Evolutionary conservation across 1,139 yeast genomes (phyloP).

Genomic region (Geotrichum aggregatum): DNA sequence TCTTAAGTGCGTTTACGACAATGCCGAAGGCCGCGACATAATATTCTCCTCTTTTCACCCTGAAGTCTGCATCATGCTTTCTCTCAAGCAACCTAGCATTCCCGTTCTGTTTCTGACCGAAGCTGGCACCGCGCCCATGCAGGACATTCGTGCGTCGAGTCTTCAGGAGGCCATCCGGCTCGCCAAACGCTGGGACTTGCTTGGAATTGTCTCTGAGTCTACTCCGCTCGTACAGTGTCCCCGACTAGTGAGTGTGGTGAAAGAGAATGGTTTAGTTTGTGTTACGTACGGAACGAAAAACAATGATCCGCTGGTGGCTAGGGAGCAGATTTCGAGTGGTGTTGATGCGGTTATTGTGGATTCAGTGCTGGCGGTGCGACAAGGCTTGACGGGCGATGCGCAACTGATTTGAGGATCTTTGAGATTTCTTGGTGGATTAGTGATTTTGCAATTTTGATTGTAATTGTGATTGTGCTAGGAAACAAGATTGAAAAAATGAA

Average conservation of each 20-base stretch:
- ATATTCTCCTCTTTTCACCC: slow-evolving; percentile 94
- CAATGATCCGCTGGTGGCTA: slow-evolving; percentile 80
- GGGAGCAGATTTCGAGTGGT: slow-evolving; percentile 85
- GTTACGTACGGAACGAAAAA: slow-evolving; percentile 86
- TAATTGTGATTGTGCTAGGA: too few relatives aligned
- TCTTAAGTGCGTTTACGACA: slow-evolving; percentile 71
- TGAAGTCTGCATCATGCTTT: slow-evolving; percentile 77
- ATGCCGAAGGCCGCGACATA: slow-evolving; percentile 75
- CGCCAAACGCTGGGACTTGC: slow-evolving; percentile 84
- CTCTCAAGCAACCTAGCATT: slow-evolving; percentile 88
- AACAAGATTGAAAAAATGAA: too few relatives aligned
- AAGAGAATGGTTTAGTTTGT: slow-evolving; percentile 86
- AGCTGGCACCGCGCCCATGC: slow-evolving; percentile 76
- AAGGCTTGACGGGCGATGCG: slow-evolving; percentile 49
- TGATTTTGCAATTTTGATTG: too few relatives aligned
- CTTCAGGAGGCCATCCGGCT: slow-evolving; percentile 89
- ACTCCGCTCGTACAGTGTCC: slow-evolving; percentile 82
- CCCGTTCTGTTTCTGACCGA: slow-evolving; percentile 79
- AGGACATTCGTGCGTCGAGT: slow-evolving; percentile 83
- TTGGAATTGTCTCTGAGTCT: slow-evolving; percentile 91
- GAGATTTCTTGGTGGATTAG: not conserved
- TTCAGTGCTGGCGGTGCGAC: slow-evolving; percentile 86
- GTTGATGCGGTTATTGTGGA: slow-evolving; percentile 98
- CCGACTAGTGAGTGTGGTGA: slow-evolving; percentile 80
- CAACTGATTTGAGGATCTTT: not conserved